Evolutionary conservation across 768 basidiomycete species (phyloP).

Genomic region (Porphyrellus cyaneotinctus): DNA sequence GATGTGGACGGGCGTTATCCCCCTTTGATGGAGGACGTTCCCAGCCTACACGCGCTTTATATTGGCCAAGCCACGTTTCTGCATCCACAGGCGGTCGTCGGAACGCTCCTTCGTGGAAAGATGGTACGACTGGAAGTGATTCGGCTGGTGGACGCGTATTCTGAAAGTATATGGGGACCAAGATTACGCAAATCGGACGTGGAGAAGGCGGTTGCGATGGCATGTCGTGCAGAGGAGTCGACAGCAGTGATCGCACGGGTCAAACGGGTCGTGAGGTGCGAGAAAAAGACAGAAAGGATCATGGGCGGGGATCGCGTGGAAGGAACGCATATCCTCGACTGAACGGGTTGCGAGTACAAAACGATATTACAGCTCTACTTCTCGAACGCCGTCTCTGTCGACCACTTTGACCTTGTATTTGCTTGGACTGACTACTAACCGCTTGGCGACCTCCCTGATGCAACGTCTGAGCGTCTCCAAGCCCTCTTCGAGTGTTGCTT

Average conservation of each 20-base stretch:
- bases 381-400: conserved; percentile 85
- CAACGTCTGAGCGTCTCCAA: conserved; percentile 80
- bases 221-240: conserved; percentile 8
- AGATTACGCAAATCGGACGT: conserved; percentile 48
- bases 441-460: conserved; percentile 82
- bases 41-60: conserved; percentile 40
- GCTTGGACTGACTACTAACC: conserved; percentile 73
- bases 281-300: conserved; percentile 49
- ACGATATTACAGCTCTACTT: conserved; percentile 58
- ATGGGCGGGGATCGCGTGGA: conserved; percentile 50
- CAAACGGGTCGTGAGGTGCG: conserved; percentile 42
- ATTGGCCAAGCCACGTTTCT: conserved; percentile 50
- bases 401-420: conserved; percentile 88
- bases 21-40: conserved; percentile 36
- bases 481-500: conserved; percentile 81
- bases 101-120: conserved; percentile 29
- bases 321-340: conserved; percentile 22
- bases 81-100: conserved; percentile 36
- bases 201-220: conserved; percentile 31
- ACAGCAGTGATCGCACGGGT: conserved; percentile 32
- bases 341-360: conserved; percentile 7
- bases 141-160: conserved; percentile 50
- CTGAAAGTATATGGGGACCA: conserved; percentile 55
- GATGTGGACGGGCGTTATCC: conserved; percentile 8
- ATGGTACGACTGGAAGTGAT: conserved; percentile 31